Percentiles rank a stretch among this genome's conserved stretches.
Evolutionary conservation across 1,284 basidiomycete genomes (phyloP).

Genomic region (Trichosporon asahii): DNA sequence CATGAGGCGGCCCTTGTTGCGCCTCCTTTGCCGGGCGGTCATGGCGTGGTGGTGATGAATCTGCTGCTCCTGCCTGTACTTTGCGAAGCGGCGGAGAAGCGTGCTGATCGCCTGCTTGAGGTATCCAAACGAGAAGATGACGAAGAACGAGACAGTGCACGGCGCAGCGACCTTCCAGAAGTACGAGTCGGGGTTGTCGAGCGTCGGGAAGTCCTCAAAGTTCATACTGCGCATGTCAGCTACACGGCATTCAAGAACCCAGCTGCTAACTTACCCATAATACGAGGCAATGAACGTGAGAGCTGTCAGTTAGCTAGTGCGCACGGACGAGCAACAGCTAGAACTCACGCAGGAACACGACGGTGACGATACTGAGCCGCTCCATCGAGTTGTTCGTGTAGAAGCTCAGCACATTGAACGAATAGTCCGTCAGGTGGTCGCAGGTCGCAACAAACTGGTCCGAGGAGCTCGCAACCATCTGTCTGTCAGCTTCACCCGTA

Average conservation of each 20-base stretch:
- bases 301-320: slow-evolving; percentile 2
- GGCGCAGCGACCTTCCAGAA: slow-evolving; percentile 51
- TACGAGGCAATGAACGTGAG: slow-evolving; percentile 38
- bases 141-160: slow-evolving; percentile 45
- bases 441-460: slow-evolving; percentile 49
- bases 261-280: slow-evolving; percentile 25
- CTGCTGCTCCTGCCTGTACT: slow-evolving; percentile 1
- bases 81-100: slow-evolving; percentile 27
- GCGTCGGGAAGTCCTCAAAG: slow-evolving; percentile 39
- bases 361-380: slow-evolving; percentile 49
- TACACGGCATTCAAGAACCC: not conserved
- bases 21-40: not conserved
- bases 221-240: slow-evolving; percentile 32
- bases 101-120: slow-evolving; percentile 36
- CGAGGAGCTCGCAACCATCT: slow-evolving; percentile 42
- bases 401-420: slow-evolving; percentile 51
- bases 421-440: slow-evolving; percentile 51
- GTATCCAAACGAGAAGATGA: slow-evolving; percentile 48
- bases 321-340: not conserved
- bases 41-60: not conserved
- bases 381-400: slow-evolving; percentile 52
- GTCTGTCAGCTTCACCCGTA: slow-evolving; percentile 6
- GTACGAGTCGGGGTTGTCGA: slow-evolving; percentile 39
- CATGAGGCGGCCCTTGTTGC: not conserved
- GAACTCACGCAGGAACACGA: slow-evolving; percentile 51